Conservation (phyloP, 495 filamentous ascomycete species). For the Neurospora terricola region DNA sequence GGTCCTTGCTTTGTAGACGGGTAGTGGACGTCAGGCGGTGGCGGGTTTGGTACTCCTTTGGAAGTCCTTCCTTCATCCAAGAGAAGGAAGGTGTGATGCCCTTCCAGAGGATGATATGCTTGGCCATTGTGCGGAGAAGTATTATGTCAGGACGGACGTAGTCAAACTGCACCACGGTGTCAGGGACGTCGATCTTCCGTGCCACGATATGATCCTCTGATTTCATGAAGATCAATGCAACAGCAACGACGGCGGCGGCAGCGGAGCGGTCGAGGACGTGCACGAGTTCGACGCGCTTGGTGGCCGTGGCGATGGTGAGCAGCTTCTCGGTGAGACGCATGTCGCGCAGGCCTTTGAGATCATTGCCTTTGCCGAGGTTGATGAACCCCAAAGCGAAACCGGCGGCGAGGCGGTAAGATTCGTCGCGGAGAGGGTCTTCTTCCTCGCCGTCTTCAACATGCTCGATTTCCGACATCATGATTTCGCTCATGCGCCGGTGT, state of each 20-base stretch:
- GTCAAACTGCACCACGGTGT: conserved; percentile 82
- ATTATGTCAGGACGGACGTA: conserved; percentile 91
- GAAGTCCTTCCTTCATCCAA: conserved; percentile 71
- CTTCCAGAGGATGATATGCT: conserved; percentile 89
- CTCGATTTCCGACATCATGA: conserved; percentile 96
- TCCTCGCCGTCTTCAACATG: conserved; percentile 59
- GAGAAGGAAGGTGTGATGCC: conserved; percentile 55
- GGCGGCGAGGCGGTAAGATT: conserved; percentile 88
- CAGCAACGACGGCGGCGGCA: conserved; percentile 76
- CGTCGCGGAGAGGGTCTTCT: conserved; percentile 74
- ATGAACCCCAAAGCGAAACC: conserved; percentile 92
- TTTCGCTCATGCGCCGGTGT: conserved; percentile 95
- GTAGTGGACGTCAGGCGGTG: conserved; percentile 42
- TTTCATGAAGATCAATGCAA: conserved; percentile 97
- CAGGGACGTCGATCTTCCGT: conserved; percentile 84
- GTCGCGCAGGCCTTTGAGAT: conserved; percentile 81
- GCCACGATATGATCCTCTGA: conserved; percentile 83
- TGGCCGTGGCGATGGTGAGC: conserved; percentile 71
- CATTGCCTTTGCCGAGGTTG: conserved; percentile 82
- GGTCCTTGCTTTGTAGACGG: conserved; percentile 58
- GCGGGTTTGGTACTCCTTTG: conserved; percentile 49
- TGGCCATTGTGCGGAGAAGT: conserved; percentile 80
- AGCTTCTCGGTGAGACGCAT: conserved; percentile 89
- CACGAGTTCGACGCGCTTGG: conserved; percentile 77
- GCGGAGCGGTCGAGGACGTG: conserved; percentile 89